phyloP scores from a whole-genome alignment of 2,329 filamentous ascomycete species.

The Trichoderma asperellum region DNA sequence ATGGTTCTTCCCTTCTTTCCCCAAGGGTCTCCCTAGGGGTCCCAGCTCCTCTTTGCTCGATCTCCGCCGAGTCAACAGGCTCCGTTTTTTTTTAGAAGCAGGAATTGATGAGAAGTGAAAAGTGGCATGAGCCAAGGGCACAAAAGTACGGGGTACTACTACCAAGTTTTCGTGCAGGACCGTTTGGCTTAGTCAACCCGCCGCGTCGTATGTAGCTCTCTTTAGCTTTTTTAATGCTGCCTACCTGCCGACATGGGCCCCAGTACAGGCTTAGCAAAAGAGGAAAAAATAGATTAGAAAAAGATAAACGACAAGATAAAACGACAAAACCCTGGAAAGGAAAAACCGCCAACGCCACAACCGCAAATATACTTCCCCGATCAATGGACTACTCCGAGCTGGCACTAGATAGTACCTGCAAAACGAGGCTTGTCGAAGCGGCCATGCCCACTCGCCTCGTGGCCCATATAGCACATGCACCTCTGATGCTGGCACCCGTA shows the following conservation, averaged over 20 bases:
- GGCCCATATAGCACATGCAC: background rate
- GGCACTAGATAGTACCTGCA: background rate
- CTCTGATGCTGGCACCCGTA: background rate
- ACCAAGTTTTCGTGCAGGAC: background rate
- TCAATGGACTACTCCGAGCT: background rate
- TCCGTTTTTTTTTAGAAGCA: slow-evolving; percentile 1
- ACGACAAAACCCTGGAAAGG: background rate
- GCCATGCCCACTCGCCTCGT: background rate
- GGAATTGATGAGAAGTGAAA: background rate
- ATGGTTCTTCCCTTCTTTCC: slow-evolving; percentile 9
- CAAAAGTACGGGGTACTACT: background rate
- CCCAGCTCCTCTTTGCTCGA: background rate
- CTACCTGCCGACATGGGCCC: background rate
- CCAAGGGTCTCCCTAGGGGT: slow-evolving; percentile 3
- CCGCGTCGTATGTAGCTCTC: background rate
- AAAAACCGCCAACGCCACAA: background rate
- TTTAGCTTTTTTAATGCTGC: background rate
- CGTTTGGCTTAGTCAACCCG: background rate
- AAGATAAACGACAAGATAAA: background rate
- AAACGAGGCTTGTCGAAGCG: background rate
- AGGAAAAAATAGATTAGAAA: background rate
- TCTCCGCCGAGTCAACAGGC: slow-evolving; percentile 18
- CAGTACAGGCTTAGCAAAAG: background rate
- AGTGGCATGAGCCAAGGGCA: background rate
- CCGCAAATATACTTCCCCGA: background rate